Conservation (phyloP, 495 filamentous ascomycete genomes). For the Choiromyces venosus region DNA sequence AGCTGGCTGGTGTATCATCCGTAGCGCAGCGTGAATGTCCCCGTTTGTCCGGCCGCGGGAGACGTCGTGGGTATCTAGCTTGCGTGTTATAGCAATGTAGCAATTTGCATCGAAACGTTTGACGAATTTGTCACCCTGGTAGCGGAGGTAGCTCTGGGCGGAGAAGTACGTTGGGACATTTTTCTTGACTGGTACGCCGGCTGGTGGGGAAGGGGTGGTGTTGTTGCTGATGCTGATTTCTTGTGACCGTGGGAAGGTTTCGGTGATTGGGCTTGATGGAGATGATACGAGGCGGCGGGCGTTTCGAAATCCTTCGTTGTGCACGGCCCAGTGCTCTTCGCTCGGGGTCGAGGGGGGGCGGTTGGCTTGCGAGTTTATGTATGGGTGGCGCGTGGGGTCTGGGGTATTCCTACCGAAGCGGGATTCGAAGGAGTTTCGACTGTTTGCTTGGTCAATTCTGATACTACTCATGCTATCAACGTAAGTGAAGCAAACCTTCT, state of each 20-base stretch:
- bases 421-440: conserved; percentile 91
- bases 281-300: conserved; percentile 44
- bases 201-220: not conserved
- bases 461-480: not conserved
- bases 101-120: conserved; percentile 96
- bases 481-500: conserved; percentile 45
- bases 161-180: conserved; percentile 82
- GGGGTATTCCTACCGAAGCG: conserved; percentile 91
- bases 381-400: conserved; percentile 71
- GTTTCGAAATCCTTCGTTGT: conserved; percentile 83
- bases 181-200: not conserved
- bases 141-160: conserved; percentile 95
- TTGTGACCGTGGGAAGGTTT: conserved; percentile 3
- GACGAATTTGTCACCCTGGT: conserved; percentile 94
- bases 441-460: conserved; percentile 42
- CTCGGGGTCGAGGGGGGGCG: conserved; percentile 59
- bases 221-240: not conserved
- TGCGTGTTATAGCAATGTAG: conserved; percentile 97
- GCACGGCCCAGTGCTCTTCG: conserved; percentile 85
- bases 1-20: conserved; percentile 75
- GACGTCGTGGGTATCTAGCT: conserved; percentile 97
- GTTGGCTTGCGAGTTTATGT: conserved; percentile 57
- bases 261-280: conserved; percentile 8
- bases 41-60: conserved; percentile 57
- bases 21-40: conserved; percentile 64